A percentile compares a stretch with the other conserved stretches of the same genome.
Evolutionary conservation across 176 grass and related monocot species (phyloP).

Genomic region (Avena insularis): DNA sequence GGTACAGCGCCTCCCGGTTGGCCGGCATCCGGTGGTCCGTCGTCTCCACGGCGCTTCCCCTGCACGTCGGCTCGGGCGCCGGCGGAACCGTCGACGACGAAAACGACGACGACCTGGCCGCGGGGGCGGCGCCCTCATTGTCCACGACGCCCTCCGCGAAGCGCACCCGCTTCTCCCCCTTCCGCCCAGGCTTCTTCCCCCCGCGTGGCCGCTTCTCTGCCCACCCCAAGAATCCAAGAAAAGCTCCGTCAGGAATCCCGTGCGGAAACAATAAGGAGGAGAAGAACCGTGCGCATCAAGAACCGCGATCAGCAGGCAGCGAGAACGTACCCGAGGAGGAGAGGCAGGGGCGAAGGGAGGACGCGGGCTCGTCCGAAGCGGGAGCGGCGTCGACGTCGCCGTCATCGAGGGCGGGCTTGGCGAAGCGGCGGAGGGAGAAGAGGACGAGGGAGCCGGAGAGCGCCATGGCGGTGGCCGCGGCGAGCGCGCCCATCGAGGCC

Average conservation of each 20-base stretch:
- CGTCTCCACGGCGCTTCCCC: constrained; percentile 14
- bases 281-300: neutral
- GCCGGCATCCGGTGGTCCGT: constrained; percentile 64
- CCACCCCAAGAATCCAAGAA: neutral
- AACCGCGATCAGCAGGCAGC: neutral
- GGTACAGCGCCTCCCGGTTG: constrained; percentile 84
- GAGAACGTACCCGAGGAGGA: constrained; percentile 40
- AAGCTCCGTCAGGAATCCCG: neutral
- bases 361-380: neutral
- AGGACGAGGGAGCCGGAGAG: constrained; percentile 83
- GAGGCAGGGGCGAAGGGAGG: constrained; percentile 49
- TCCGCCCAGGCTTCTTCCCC: constrained; percentile 35
- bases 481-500: constrained; percentile 59
- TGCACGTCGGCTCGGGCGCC: constrained; percentile 27
- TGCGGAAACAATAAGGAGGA: too few relatives aligned
- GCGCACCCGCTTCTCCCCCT: constrained; percentile 64
- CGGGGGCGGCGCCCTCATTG: constrained; percentile 46
- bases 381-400: neutral
- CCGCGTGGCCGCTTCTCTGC: constrained; percentile 49
- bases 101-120: neutral
- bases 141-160: constrained; percentile 78
- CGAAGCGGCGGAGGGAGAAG: constrained; percentile 69
- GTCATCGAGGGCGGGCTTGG: neutral
- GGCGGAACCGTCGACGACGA: neutral
- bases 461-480: constrained; percentile 82